Base-by-base conservation (phyloP, 371 early-diverging fungal genomes). In the Apophysomyces sp. region DNA sequence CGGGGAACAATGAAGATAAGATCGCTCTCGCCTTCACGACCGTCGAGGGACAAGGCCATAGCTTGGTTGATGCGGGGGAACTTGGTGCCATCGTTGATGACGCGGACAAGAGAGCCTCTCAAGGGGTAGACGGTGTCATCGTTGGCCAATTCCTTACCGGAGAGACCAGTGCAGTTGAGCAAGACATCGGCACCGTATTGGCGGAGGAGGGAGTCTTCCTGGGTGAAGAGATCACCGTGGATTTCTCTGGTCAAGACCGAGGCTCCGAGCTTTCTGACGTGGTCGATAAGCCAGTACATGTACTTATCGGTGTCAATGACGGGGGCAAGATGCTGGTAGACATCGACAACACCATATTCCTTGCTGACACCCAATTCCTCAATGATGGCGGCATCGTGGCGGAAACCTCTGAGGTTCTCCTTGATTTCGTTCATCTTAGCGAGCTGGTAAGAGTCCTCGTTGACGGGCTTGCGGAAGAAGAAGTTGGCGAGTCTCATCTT, bases 1-100 rank as follows among this genome's bases (percentile, higher is more conserved):
- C 49, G 49, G 49, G 49, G 49, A n/a, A 44, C 49, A 21, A 44
- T 44, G 54, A 53, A 53, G 54, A 53, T 32, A 26, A 53, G 18
- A 18, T 53, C 32, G 29, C 27, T 53, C 13, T 30, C 29, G 13
- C 54, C 29, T 53, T 53, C 32, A 27, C 54, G 29, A 30, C 54
- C 54, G 13, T 53, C 32, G 29, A 53, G 49, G 21, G 49, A 44
- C n/a, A 44, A 21, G 24, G 49, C 49, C 49, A 44, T 44, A 44
- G 49, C 49, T 44, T 44, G 49, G 49, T 44, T 44, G 49, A 44
- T 44, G 24, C 49, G 49, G 49, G 49, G 49, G 27, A 44, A 44
- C 49, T 44, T 44, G 0, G 49, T 44, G 1, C 49, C 49, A 24
- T 44, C 49, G 49, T 44, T 44, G 49, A 44, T 44, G 11, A 44